Percentiles rank a stretch among this genome's conserved stretches.
Conservation (phyloP, 495 filamentous ascomycete species). For the Penicillium angulare region DNA sequence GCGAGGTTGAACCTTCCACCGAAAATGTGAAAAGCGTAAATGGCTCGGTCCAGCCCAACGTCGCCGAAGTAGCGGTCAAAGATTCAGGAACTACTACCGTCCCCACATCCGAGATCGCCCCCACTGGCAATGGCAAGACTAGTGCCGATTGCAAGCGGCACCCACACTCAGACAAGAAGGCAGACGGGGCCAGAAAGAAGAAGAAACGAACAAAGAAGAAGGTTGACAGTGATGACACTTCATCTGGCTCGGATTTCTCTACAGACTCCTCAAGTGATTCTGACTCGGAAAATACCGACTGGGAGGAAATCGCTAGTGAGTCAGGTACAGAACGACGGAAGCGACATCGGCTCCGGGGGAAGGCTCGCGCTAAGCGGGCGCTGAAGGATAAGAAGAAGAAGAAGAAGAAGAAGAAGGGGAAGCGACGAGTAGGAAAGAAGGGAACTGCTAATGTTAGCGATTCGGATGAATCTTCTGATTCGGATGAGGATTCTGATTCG, state of each 20-base stretch:
- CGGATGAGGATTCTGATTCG: conserved; percentile 32
- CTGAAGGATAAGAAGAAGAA: conserved; percentile 35
- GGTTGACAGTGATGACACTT: conserved; percentile 27
- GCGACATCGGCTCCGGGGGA: conserved; percentile 35
- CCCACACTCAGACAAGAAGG: conserved; percentile 32
- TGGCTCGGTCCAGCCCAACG: conserved; percentile 12
- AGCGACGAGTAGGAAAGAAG: too few species aligned
- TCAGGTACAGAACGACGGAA: conserved; percentile 28
- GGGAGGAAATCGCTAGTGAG: conserved; percentile 23
- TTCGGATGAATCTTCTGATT: conserved; percentile 32
- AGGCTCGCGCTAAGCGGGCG: conserved; percentile 46
- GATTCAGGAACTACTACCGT: conserved; percentile 22
- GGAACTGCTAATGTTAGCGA: conserved; percentile 33
- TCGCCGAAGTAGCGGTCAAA: conserved; percentile 23
- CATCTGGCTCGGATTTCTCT: conserved; percentile 16
- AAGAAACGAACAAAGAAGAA: conserved; percentile 27
- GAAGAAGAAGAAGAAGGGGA: conserved; percentile 45
- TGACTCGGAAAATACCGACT: conserved; percentile 2
- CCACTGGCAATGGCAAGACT: conserved; percentile 12
- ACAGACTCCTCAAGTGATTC: conserved; percentile 1
- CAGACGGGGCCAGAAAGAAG: conserved; percentile 13
- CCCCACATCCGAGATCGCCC: conserved; percentile 18
- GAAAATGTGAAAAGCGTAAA: conserved; percentile 23
- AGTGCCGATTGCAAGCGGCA: conserved; percentile 39
- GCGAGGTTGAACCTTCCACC: conserved; percentile 29